Evolutionary conservation across 2,329 filamentous ascomycete species (phyloP), one percentile per base, ranked within the genome.

Genomic region (Drechslerella dactyloides): DNA sequence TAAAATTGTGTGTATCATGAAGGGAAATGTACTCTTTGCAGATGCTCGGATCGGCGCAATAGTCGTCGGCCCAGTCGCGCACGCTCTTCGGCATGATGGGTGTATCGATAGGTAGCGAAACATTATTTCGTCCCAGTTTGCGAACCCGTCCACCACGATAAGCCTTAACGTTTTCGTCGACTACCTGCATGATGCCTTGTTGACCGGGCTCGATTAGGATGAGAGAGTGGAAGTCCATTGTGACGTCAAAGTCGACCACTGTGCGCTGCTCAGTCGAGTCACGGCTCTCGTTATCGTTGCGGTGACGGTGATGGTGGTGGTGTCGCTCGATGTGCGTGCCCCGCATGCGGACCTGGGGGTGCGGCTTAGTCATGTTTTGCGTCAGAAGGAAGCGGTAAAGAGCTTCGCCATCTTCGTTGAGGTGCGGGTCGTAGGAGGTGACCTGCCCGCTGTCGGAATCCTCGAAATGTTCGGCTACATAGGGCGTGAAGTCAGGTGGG

Each of bases 31-130:
- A 77, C 74, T 76, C 76, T 76, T 88, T 88, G 35, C 90, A 81
- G 7, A 81, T 81, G 0, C 85, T 82, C 21, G 81, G 80, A 74
- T 84, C 86, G 1, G 84, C 84, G 75, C 85, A 87, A 79, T 86
- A 93, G 42, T 84, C 83, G 66, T 88, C 84, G 75, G 88, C 90
- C 89, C 89, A 92, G 68, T 87, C 84, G 21, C 78, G 78, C 10
- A 87, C 78, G 80, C 69, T 75, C 75, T 8, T 74, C 69, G 24
- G 75, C 73, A 10, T 82, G 81, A 10, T 83, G 7, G 53, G 66
- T n/a, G 61, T 73, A 54, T 56, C 46, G 24, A 30, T 50, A 2
- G 63, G 57, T 27, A 59, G 21, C 11, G 53, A 78, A 74, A 84
- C 82, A 62, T 84, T 78, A 69, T 80, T 40, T 80, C 69, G 82